Conservation (phyloP, 148 eudicot genomes). For the Cornus kousa region DNA sequence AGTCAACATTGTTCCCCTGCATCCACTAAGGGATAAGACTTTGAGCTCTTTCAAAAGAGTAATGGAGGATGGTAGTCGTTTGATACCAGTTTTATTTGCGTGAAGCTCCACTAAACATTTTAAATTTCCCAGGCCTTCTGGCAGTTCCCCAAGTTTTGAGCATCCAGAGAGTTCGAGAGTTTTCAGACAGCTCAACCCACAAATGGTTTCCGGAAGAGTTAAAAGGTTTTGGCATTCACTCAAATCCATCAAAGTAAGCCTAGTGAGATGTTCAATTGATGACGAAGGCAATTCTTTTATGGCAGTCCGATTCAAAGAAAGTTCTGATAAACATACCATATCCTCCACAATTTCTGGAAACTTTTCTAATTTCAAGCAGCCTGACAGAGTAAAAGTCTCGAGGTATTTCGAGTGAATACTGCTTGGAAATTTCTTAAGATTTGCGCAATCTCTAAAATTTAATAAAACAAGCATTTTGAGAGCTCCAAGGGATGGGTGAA, state of each 20-base stretch:
- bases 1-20: background rate
- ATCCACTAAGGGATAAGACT: background rate
- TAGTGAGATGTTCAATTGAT: no score
- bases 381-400: background rate
- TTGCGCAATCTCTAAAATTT: background rate
- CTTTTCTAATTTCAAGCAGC: background rate
- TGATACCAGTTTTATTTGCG: background rate
- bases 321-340: background rate
- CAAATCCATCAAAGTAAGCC: no score
- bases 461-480: constrained; percentile 4
- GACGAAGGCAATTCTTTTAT: no score
- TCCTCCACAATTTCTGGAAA: background rate
- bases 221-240: no score
- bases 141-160: constrained; percentile 5
- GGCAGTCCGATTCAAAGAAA: no score
- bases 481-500: background rate
- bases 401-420: background rate
- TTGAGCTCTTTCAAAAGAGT: background rate
- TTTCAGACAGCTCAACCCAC: background rate
- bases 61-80: constrained; percentile 3
- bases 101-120: background rate
- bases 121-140: constrained; percentile 1
- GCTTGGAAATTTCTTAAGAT: background rate
- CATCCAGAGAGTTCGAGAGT: constrained; percentile 16
- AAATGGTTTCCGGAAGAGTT: background rate